A percentile compares a stretch with the other conserved stretches of the same genome.
These are phyloP conservation scores for Trypanosomatidae sp. DNA, from an alignment of 208 protist species.

Conservation along the genomic window DNA sequence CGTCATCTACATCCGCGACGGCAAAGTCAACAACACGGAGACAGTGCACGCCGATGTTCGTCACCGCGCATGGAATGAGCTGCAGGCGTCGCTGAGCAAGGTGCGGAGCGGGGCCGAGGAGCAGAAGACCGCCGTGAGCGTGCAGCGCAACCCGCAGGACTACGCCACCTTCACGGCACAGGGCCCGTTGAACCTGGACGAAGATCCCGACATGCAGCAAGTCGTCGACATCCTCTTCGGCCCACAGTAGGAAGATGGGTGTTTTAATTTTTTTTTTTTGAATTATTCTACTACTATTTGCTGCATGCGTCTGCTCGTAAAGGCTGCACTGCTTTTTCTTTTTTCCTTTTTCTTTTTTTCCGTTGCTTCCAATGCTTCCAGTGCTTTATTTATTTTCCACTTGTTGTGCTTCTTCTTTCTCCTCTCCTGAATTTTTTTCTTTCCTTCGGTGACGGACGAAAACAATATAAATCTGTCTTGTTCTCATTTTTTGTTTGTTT, in stretches of 20 bases:
- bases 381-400: too few species aligned
- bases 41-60: constrained; percentile 39
- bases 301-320: too few species aligned
- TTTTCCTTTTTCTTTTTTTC: too few species aligned
- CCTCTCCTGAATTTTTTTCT: too few species aligned
- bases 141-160: constrained; percentile 42
- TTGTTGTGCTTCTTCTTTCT: too few species aligned
- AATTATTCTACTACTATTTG: too few species aligned
- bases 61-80: constrained; percentile 39
- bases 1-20: constrained; percentile 95
- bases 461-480: too few species aligned
- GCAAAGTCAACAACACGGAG: constrained; percentile 85
- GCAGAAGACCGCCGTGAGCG: constrained; percentile 14
- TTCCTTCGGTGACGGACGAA: too few species aligned
- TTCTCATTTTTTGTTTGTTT: too few species aligned
- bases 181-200: constrained; percentile 42
- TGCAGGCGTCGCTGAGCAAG: constrained; percentile 28
- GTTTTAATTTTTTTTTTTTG: too few species aligned
- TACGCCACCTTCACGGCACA: constrained; percentile 69
- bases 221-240: constrained; percentile 65
- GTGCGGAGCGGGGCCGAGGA: constrained; percentile 8
- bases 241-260: constrained; percentile 2
- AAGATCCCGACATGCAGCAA: constrained; percentile 66
- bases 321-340: too few species aligned
- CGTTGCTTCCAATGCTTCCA: too few species aligned